Conservation (phyloP, 169 alveolate species). For the Miamiensis avidus region DNA sequence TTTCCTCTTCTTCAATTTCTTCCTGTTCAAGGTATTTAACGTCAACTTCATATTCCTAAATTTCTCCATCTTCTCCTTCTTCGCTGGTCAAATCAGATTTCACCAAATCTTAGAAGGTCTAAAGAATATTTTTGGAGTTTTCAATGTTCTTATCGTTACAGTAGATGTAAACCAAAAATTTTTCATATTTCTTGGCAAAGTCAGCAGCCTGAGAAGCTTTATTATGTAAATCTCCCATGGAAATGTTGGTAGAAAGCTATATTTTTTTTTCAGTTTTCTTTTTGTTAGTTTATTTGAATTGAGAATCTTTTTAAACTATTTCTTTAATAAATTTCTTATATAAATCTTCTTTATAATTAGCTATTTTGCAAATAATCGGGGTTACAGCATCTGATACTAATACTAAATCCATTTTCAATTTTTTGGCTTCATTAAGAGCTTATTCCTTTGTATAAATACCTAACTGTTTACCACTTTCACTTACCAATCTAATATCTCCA, state of each 20-base stretch:
- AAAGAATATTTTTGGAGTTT: not conserved
- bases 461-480: not conserved
- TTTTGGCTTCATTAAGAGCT: not conserved
- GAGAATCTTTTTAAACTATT: not conserved
- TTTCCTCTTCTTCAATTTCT: not conserved
- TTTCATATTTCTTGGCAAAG: not conserved
- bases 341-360: not conserved
- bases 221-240: not conserved
- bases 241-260: not conserved
- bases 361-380: not conserved
- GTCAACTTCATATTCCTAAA: not conserved
- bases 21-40: not conserved
- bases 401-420: not conserved
- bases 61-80: not conserved
- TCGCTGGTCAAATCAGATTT: not conserved
- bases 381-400: not conserved
- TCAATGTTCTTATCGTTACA: not conserved
- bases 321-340: not conserved
- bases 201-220: not conserved
- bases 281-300: too few species aligned
- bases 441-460: not conserved
- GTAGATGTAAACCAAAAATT: not conserved
- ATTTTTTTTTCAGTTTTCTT: not conserved
- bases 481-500: not conserved
- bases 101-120: not conserved